A percentile compares a stretch with the other conserved stretches of the same genome.
phyloP scores from a whole-genome alignment of 306 rosid genomes.

The Argentina anserina region DNA sequence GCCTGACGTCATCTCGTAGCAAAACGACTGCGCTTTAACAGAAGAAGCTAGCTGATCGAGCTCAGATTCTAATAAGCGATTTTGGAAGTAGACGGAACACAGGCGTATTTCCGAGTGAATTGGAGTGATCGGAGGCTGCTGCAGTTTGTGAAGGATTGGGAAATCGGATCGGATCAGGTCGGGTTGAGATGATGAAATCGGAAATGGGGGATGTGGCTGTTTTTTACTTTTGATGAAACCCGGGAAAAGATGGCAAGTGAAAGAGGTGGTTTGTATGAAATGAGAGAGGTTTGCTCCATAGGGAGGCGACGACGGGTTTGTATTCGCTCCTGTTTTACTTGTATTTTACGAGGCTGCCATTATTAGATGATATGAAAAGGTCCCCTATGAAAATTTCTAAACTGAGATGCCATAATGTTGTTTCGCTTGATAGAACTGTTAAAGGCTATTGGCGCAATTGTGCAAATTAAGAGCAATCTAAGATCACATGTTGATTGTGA shows the following conservation, averaged over 20 bases:
- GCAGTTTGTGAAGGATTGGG: neutral
- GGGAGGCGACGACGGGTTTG: neutral
- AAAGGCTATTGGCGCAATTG: too few relatives aligned
- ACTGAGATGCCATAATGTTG: too few relatives aligned
- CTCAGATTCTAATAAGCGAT: too few relatives aligned
- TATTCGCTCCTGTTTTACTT: slow-evolving; percentile 1
- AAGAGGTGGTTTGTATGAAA: neutral
- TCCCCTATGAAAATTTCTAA: too few relatives aligned
- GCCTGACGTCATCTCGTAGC: slow-evolving; percentile 66
- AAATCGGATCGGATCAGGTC: slow-evolving; percentile 33
- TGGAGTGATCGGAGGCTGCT: neutral
- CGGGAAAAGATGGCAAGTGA: slow-evolving; percentile 19
- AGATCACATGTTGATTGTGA: too few relatives aligned
- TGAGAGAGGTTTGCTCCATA: neutral
- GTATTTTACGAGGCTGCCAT: slow-evolving; percentile 24
- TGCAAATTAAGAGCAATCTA: too few relatives aligned
- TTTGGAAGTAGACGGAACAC: too few relatives aligned
- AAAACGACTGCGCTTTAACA: neutral
- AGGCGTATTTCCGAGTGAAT: neutral
- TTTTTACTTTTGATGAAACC: slow-evolving; percentile 12
- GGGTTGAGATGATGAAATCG: slow-evolving; percentile 9
- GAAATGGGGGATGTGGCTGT: neutral
- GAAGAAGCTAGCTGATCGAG: neutral
- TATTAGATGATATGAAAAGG: neutral
- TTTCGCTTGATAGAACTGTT: too few relatives aligned